Evolutionary conservation across 345 rosid species (phyloP).

Genomic region (Conringia planisiliqua): DNA sequence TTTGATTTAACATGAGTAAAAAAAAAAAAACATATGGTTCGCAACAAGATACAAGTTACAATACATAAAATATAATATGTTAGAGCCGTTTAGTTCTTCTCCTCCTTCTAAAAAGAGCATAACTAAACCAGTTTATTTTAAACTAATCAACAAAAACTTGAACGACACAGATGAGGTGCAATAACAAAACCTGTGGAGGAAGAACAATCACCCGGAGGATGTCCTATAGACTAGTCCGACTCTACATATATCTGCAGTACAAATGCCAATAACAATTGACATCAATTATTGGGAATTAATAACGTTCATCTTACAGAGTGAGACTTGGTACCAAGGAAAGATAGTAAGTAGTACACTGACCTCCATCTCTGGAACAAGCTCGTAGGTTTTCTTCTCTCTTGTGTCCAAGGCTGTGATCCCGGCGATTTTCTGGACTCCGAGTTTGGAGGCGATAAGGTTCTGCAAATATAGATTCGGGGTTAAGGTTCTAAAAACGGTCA

Average conservation of each 20-base stretch:
- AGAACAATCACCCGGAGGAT: not conserved
- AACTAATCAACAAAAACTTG: not conserved
- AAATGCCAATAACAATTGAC: not conserved
- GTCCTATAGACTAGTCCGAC: not conserved
- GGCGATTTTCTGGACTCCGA: slow-evolving; percentile 77
- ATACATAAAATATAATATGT: not conserved
- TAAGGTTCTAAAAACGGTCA: not conserved
- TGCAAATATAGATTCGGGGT: slow-evolving; percentile 31
- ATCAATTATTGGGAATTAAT: not conserved
- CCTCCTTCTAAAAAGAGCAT: not conserved
- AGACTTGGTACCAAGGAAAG: not conserved
- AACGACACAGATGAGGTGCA: slow-evolving; percentile 27
- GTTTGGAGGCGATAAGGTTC: slow-evolving; percentile 78
- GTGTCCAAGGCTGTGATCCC: slow-evolving; percentile 74
- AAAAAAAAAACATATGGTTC: not conserved
- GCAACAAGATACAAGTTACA: slow-evolving; percentile 2
- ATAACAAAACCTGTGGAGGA: slow-evolving; percentile 28
- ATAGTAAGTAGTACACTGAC: slow-evolving; percentile 36
- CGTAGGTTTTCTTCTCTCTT: slow-evolving; percentile 57
- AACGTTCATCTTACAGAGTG: not conserved
- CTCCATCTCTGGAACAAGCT: slow-evolving; percentile 81
- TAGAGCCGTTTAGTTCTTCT: not conserved
- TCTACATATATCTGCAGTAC: slow-evolving; percentile 33
- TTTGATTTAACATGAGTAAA: not conserved
- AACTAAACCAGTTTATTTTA: not conserved